Conservation (phyloP, 208 protist species). For the Polymyxa betae region DNA sequence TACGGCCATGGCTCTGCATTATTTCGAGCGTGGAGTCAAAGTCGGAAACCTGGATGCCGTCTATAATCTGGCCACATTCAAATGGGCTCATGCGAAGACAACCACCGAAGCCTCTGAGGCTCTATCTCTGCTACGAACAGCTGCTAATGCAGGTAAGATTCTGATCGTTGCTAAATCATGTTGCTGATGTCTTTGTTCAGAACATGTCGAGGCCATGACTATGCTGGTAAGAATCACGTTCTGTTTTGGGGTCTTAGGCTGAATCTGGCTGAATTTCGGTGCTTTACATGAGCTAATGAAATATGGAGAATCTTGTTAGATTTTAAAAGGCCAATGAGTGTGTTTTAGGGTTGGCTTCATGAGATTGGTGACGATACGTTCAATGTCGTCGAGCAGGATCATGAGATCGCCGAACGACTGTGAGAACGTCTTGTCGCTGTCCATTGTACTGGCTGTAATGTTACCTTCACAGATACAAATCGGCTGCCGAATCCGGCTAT, state of each 20-base stretch:
- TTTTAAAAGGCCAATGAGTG: too few relatives aligned
- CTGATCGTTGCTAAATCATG: background rate
- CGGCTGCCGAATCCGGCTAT: background rate
- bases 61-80: background rate
- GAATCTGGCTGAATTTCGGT: too few relatives aligned
- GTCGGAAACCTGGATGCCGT: background rate
- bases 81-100: background rate
- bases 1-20: background rate
- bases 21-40: background rate
- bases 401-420: background rate
- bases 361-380: background rate
- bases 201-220: background rate
- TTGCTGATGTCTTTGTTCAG: background rate
- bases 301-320: too few relatives aligned
- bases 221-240: background rate
- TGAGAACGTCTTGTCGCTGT: background rate
- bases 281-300: too few relatives aligned
- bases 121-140: background rate
- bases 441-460: background rate
- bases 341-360: conserved; percentile 26
- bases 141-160: conserved; percentile 6
- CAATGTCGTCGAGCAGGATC: background rate
- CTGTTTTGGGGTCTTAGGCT: too few relatives aligned
- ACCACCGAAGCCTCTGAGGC: background rate
- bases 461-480: background rate